A percentile compares a stretch with the other conserved stretches of the same genome.
These are phyloP conservation scores for Cymodocea nodosa DNA, from an alignment of 116 monocot genomes.

Conservation along the genomic window DNA sequence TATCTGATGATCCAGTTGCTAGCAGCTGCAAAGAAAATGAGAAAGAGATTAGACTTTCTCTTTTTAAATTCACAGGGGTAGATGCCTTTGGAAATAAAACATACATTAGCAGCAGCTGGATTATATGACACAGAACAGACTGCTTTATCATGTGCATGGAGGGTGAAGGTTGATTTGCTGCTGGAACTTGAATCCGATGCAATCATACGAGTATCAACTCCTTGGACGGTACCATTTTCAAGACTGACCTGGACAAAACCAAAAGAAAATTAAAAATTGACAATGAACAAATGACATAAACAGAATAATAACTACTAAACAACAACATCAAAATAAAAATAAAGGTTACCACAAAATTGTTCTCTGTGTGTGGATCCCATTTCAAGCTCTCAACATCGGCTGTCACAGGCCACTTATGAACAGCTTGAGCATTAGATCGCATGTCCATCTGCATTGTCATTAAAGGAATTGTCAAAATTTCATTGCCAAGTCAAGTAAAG, in stretches of 20 bases:
- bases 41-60: not conserved
- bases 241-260: conserved; percentile 56
- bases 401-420: conserved; percentile 44
- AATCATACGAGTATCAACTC: conserved; percentile 58
- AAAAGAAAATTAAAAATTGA: not conserved
- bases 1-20: conserved; percentile 83
- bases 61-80: not conserved
- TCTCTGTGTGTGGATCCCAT: conserved; percentile 76
- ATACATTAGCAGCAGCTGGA: conserved; percentile 54
- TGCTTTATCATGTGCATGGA: conserved; percentile 87
- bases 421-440: conserved; percentile 21
- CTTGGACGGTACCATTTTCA: conserved; percentile 85
- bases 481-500: no score
- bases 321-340: not conserved
- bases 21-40: conserved; percentile 51
- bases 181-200: conserved; percentile 29
- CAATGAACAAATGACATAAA: not conserved
- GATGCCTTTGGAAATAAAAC: not conserved
- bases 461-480: not conserved
- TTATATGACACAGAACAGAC: conserved; percentile 60
- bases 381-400: conserved; percentile 84
- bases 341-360: conserved; percentile 61
- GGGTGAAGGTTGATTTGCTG: conserved; percentile 44
- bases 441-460: conserved; percentile 53
- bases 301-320: not conserved